These are phyloP conservation scores for Monilinia fructicola DNA, from an alignment of 2,329 filamentous ascomycete genomes.

Conservation along the genomic window DNA sequence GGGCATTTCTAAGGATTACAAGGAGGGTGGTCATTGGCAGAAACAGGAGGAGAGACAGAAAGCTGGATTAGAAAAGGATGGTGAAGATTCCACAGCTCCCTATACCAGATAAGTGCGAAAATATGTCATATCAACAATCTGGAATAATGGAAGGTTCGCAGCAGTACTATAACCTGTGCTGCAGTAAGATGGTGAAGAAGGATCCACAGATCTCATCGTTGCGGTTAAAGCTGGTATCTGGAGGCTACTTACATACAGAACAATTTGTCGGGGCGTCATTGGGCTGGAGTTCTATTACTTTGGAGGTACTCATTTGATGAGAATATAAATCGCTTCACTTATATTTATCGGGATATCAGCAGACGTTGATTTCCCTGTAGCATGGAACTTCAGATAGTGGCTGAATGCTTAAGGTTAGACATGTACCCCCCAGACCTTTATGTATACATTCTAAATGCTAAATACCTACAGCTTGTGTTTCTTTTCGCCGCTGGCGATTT, in stretches of 20 bases:
- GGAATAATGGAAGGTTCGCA: not conserved
- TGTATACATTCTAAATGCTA: constrained; percentile 14
- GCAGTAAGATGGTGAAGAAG: not conserved
- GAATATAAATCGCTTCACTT: not conserved
- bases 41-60: constrained; percentile 58
- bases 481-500: constrained; percentile 84
- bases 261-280: not conserved
- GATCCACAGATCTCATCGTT: not conserved
- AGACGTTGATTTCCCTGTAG: not conserved
- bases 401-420: constrained; percentile 8
- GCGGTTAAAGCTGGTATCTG: not conserved
- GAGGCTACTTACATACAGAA: not conserved
- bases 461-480: constrained; percentile 77
- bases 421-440: constrained; percentile 5
- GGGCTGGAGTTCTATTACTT: too few species aligned
- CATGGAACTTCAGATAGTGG: not conserved
- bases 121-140: not conserved
- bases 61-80: constrained; percentile 22
- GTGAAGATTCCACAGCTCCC: constrained; percentile 1
- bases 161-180: not conserved
- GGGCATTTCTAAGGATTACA: constrained; percentile 81
- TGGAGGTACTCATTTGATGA: not conserved
- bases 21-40: constrained; percentile 84
- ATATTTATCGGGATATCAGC: not conserved
- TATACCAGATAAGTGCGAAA: not conserved